Evolutionary conservation across 2,329 filamentous ascomycete genomes (phyloP).

Genomic region (Nemania sp.): DNA sequence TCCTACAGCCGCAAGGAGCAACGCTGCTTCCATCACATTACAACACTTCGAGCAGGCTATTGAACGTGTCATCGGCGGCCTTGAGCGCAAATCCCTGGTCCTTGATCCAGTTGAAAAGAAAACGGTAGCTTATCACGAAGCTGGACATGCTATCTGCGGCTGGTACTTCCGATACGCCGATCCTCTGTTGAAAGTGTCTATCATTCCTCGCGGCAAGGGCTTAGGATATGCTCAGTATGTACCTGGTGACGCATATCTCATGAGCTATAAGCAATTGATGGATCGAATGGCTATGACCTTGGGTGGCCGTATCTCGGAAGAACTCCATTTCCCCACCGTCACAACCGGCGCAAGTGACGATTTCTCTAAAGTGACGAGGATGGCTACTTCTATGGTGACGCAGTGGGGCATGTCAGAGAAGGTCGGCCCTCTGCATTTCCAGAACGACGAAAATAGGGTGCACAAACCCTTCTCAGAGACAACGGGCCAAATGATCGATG

Average conservation of each 20-base stretch:
- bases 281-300: constrained; percentile 99
- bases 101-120: constrained; percentile 92
- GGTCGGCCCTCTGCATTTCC: constrained; percentile 90
- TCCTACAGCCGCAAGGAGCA: constrained; percentile 73
- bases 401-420: constrained; percentile 98
- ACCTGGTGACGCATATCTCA: constrained; percentile 91
- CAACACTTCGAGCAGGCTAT: constrained; percentile 96
- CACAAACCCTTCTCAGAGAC: constrained; percentile 96
- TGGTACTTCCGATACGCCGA: constrained; percentile 99
- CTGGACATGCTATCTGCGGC: constrained; percentile 95
- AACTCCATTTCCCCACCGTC: constrained; percentile 94
- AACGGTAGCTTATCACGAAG: constrained; percentile 97
- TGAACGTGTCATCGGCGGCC: constrained; percentile 91
- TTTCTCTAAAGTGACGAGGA: constrained; percentile 96
- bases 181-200: constrained; percentile 95
- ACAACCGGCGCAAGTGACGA: constrained; percentile 95
- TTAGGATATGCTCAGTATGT: constrained; percentile 97
- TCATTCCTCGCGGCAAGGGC: constrained; percentile 93
- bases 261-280: constrained; percentile 95
- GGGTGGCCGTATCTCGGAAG: constrained; percentile 91
- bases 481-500: constrained; percentile 89
- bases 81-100: constrained; percentile 96
- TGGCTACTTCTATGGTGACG: constrained; percentile 98
- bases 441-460: constrained; percentile 77
- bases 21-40: constrained; percentile 81